These are phyloP conservation scores for Symbiodinium pilosum DNA, from an alignment of 73 alveolate genomes.

Conservation along the genomic window DNA sequence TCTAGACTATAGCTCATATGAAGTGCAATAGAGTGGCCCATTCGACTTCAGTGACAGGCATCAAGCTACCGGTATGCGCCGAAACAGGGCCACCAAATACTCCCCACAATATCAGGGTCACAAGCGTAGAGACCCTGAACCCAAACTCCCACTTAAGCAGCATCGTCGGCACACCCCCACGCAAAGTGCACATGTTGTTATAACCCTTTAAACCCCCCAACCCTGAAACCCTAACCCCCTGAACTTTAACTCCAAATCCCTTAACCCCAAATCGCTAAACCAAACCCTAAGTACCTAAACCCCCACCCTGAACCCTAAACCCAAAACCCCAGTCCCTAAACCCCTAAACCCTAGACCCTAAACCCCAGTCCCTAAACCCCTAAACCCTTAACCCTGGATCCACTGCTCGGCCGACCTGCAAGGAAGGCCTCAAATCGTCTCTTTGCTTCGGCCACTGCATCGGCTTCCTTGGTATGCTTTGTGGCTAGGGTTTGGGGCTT, in stretches of 20 bases:
- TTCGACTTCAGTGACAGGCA: too few species aligned
- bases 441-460: constrained; percentile 50
- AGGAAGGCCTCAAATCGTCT: constrained; percentile 57
- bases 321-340: too few species aligned
- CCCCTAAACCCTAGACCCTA: background rate
- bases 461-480: constrained; percentile 11
- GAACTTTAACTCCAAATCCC: background rate
- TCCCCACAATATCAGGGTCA: too few species aligned
- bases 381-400: background rate
- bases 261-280: background rate
- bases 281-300: background rate
- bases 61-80: too few species aligned
- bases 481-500: background rate
- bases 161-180: too few species aligned
- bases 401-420: constrained; percentile 13
- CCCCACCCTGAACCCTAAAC: background rate
- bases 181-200: too few species aligned
- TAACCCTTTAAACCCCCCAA: too few species aligned
- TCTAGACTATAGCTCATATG: too few species aligned
- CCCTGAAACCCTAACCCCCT: background rate
- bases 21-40: too few species aligned
- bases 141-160: too few species aligned
- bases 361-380: background rate
- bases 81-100: too few species aligned
- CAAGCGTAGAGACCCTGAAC: too few species aligned